Evolutionary conservation across 495 filamentous ascomycete genomes (phyloP).

Genomic region (Xylaria intraflava): DNA sequence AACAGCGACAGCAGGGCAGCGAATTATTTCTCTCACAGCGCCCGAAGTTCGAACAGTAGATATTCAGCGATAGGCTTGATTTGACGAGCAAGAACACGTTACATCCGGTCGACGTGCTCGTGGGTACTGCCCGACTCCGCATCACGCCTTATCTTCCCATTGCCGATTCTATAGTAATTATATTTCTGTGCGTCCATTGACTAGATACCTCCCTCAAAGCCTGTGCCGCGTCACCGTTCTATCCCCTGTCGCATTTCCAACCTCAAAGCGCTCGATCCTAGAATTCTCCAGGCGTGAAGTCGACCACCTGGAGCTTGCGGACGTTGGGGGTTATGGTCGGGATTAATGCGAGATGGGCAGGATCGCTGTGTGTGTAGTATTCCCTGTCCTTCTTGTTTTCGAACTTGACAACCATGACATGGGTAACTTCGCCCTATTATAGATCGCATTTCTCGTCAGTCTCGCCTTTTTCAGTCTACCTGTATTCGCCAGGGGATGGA

Average conservation of each 20-base stretch:
- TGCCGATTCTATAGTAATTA: too few species aligned
- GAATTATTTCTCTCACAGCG: too few species aligned
- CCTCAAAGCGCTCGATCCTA: conserved; percentile 1
- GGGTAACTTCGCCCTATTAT: conserved; percentile 47
- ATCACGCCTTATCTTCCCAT: too few species aligned
- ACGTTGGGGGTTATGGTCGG: conserved; percentile 32
- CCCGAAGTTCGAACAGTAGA: too few species aligned
- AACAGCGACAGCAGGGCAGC: too few species aligned
- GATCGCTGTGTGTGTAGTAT: conserved; percentile 51
- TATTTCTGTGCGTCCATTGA: too few species aligned
- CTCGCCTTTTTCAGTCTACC: neutral
- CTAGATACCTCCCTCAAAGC: neutral
- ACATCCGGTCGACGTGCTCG: too few species aligned
- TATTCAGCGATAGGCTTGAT: too few species aligned
- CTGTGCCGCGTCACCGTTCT: conserved; percentile 7
- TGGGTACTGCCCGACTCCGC: too few species aligned
- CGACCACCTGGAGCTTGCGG: conserved; percentile 34
- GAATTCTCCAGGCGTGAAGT: conserved; percentile 40
- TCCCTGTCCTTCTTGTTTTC: conserved; percentile 49
- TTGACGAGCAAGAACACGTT: too few species aligned
- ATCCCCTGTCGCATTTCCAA: neutral
- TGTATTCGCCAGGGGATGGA: neutral
- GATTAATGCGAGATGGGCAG: conserved; percentile 42
- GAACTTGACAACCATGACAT: conserved; percentile 57
- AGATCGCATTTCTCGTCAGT: neutral